Base-by-base conservation (phyloP, 2,329 filamentous ascomycete species). In the Diatrype stigma region DNA sequence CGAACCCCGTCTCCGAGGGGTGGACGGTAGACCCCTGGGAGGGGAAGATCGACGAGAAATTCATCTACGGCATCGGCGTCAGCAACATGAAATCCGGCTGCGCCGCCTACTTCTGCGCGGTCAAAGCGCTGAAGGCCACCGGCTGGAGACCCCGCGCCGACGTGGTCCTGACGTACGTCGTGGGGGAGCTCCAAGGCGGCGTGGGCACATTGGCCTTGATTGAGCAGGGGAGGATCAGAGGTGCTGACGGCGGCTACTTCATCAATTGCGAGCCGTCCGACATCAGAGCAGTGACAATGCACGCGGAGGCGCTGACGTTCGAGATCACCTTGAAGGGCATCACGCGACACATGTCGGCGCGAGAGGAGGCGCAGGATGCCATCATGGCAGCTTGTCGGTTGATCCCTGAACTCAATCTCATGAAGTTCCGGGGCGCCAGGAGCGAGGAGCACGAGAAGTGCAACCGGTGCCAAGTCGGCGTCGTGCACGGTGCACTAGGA, bases 1-100 rank as follows among this genome's bases (percentile, higher is more conserved):
- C 60, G 5, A 64, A 65, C 46, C 63, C 61, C 21, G 61, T 65
- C 32, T 59, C 59, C 12, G 63, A 61, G 37, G 61, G 61, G 10
- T 65, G 63, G 63, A 65, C 63, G 6, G 50, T 65, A 37, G 60
- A 64, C 44, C 63, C 61, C 6, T 64, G 61, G 60, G 63, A 62
- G 23, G 63, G 62, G 17, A 63, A 62, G 22, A 47, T 60, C n/a
- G 62, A 65, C 46, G 51, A 59, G 1, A 51, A 60, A 6, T 64
- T 63, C 48, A 59, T 65, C 26, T 64, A 64, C 50, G 62, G 62
- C 35, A 63, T 63, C 42, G 62, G 62, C 23, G 62, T 64, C 50
- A 61, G 58, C 45, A 63, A 63, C 52, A 64, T 64, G 62, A 64
- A 64, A 42, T 59, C 61, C 3, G 63, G 63, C 22, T 64, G 61